Conservation (phyloP, 345 rosid genomes). For the Cardamine resedifolia region DNA sequence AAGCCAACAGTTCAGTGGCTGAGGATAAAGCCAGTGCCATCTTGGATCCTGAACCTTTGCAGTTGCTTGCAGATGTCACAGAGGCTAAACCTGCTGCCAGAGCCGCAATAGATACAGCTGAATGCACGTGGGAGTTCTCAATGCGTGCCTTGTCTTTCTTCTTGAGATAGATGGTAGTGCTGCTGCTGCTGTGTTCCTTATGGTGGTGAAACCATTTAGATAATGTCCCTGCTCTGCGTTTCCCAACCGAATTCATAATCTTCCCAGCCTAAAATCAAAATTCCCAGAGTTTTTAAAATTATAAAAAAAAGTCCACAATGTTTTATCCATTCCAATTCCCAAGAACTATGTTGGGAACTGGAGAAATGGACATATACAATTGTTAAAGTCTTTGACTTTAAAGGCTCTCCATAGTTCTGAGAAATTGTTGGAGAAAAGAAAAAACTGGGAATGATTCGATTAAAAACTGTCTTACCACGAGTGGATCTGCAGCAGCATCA, state of each 20-base stretch:
- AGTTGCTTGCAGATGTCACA: conserved; percentile 59
- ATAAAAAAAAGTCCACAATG: not conserved
- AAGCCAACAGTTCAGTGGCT: conserved; percentile 84
- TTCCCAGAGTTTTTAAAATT: not conserved
- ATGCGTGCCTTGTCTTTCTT: conserved; percentile 78
- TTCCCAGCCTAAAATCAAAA: conserved; percentile 48
- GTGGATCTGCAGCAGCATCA: conserved; percentile 47
- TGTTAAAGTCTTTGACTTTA: conserved; percentile 18
- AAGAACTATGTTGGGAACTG: conserved; percentile 12
- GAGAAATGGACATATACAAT: not conserved
- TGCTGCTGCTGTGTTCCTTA: conserved; percentile 47
- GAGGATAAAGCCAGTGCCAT: conserved; percentile 75
- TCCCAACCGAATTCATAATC: conserved; percentile 47
- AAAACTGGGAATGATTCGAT: not conserved
- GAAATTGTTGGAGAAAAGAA: not conserved
- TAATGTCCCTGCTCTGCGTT: conserved; percentile 58
- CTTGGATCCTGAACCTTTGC: conserved; percentile 51
- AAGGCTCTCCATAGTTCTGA: not conserved
- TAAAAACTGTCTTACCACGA: conserved; percentile 39
- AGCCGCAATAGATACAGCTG: conserved; percentile 81
- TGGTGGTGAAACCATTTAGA: conserved; percentile 90
- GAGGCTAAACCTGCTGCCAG: conserved; percentile 95
- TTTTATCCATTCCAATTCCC: not conserved
- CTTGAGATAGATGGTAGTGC: conserved; percentile 39
- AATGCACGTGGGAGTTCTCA: conserved; percentile 74